These are phyloP conservation scores for Eimeria acervulina DNA, from an alignment of 169 alveolate genomes.

Conservation along the genomic window DNA sequence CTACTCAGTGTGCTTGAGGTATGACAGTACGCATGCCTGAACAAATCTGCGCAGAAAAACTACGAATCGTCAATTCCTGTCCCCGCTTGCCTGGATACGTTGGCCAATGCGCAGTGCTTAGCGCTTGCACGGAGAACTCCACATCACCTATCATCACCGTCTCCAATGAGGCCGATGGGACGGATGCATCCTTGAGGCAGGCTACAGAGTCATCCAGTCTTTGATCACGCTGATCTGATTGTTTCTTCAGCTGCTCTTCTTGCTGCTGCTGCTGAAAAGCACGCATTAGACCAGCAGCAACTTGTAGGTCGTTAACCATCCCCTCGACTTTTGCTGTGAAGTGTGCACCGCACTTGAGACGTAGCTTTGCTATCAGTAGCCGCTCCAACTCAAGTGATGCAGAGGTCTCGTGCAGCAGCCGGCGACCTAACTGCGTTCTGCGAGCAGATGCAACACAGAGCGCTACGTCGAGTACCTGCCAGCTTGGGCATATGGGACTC, in stretches of 20 bases:
- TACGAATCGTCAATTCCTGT: neutral
- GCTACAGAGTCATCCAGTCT: constrained; percentile 21
- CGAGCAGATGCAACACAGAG: neutral
- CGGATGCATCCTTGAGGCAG: constrained; percentile 57
- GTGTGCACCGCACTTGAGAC: constrained; percentile 91
- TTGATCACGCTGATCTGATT: constrained; percentile 19
- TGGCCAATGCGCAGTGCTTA: constrained; percentile 94
- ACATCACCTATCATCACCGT: constrained; percentile 74
- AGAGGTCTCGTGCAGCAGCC: constrained; percentile 88
- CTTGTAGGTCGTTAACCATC: constrained; percentile 88
- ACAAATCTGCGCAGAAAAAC: neutral
- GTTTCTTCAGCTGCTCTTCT: constrained; percentile 71
- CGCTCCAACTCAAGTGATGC: constrained; percentile 91
- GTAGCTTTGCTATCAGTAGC: constrained; percentile 90
- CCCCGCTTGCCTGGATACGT: constrained; percentile 84
- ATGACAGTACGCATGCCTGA: neutral
- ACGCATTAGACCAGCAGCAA: constrained; percentile 87
- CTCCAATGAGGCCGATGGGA: constrained; percentile 62
- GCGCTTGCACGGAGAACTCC: constrained; percentile 86
- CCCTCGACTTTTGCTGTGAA: constrained; percentile 95
- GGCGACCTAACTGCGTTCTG: constrained; percentile 89
- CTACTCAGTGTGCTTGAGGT: neutral
- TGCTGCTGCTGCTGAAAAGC: constrained; percentile 77
- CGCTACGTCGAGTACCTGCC: neutral
- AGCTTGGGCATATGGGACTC: neutral